phyloP scores from a whole-genome alignment of 768 basidiomycete species.

The Phanerochaete carnosa region DNA sequence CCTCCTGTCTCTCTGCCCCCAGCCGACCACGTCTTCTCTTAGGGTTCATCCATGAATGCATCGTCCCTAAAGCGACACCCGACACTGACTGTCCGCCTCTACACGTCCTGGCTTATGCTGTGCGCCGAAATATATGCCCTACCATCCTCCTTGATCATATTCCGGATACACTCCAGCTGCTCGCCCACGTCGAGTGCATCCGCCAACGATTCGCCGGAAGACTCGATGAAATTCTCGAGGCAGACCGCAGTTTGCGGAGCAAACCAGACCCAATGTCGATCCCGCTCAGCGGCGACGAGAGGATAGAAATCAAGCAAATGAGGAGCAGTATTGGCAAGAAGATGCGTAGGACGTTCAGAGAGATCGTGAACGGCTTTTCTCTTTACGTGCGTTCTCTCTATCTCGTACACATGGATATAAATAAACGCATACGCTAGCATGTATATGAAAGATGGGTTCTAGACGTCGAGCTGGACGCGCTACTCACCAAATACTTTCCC shows the following conservation, averaged over 20 bases:
- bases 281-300: not conserved
- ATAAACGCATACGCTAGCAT: not conserved
- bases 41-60: not conserved
- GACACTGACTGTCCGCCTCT: conserved; percentile 1
- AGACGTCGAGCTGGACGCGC: not conserved
- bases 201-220: not conserved
- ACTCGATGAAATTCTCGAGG: not conserved
- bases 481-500: conserved; percentile 4
- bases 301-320: not conserved
- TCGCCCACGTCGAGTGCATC: conserved; percentile 1
- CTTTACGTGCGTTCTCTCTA: conserved; percentile 1
- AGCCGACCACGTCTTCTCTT: not conserved
- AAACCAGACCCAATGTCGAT: not conserved
- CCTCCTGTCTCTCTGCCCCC: not conserved
- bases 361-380: not conserved
- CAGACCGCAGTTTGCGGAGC: not conserved
- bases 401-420: not conserved
- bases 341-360: not conserved
- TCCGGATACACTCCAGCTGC: not conserved
- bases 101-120: conserved; percentile 3
- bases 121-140: not conserved
- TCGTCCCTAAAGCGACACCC: not conserved
- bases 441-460: conserved; percentile 1
- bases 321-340: not conserved
- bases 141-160: not conserved